Conservation (phyloP, 768 basidiomycete species). For the Plicaturopsis crispa region DNA sequence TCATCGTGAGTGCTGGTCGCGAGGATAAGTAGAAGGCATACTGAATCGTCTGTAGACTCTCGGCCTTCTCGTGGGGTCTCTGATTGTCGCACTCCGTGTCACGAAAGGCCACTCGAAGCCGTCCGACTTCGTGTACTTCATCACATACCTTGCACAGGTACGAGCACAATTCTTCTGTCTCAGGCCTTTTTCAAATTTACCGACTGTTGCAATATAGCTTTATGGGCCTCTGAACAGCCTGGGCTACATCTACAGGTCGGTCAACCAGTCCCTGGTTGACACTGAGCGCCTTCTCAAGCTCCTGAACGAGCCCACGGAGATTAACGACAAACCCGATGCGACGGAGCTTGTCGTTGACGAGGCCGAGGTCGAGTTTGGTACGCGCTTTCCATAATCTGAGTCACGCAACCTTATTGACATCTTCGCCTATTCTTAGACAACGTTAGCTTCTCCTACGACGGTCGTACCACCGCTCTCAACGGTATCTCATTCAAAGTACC, state of each 20-base stretch:
- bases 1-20: slow-evolving; percentile 56
- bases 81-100: slow-evolving; percentile 71
- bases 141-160: slow-evolving; percentile 76
- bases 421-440: slow-evolving; percentile 43
- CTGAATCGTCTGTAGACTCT: too few species aligned
- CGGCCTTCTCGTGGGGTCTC: slow-evolving; percentile 74
- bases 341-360: slow-evolving; percentile 62
- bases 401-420: slow-evolving; percentile 4
- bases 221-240: slow-evolving; percentile 73
- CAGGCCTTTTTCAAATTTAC: neutral
- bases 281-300: slow-evolving; percentile 80
- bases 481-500: slow-evolving; percentile 85
- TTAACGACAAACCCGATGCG: slow-evolving; percentile 74
- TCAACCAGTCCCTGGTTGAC: slow-evolving; percentile 72
- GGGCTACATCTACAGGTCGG: slow-evolving; percentile 70
- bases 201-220: slow-evolving; percentile 31
- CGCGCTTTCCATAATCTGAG: slow-evolving; percentile 13
- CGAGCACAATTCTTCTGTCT: slow-evolving; percentile 8
- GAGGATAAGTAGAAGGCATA: too few species aligned
- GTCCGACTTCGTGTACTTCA: slow-evolving; percentile 70
- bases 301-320: slow-evolving; percentile 75
- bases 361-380: slow-evolving; percentile 86
- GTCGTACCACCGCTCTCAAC: slow-evolving; percentile 58
- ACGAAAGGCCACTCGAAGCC: slow-evolving; percentile 42
- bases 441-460: slow-evolving; percentile 82